phyloP scores from a whole-genome alignment of 805 yeast genomes.

The Pichia kluyveri region DNA sequence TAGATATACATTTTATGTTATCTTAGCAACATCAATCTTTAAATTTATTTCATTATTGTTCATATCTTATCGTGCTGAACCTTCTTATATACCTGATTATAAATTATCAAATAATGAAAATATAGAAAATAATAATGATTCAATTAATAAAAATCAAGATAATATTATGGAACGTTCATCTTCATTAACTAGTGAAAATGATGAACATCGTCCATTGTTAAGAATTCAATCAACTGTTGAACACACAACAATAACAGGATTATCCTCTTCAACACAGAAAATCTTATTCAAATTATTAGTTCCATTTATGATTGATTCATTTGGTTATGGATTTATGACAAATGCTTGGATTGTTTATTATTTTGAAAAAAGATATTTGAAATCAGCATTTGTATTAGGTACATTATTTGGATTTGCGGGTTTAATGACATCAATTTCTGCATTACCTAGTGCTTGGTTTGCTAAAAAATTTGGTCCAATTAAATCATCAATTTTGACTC shows the following conservation, averaged over 20 bases:
- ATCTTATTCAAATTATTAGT: conserved; percentile 40
- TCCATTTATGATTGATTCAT: conserved; percentile 75
- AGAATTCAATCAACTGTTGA: conserved; percentile 15
- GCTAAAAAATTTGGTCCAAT: conserved; percentile 71
- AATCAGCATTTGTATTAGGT: conserved; percentile 55
- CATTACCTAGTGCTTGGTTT: conserved; percentile 67
- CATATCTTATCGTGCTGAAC: conserved; percentile 47
- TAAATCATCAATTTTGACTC: conserved; percentile 62
- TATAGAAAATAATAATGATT: not conserved
- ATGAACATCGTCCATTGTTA: conserved; percentile 9
- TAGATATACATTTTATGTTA: conserved; percentile 45
- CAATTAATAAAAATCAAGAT: not conserved
- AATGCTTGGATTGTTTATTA: conserved; percentile 83
- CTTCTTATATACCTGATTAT: conserved; percentile 20
- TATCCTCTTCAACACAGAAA: conserved; percentile 35
- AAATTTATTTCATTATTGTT: conserved; percentile 44
- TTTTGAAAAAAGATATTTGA: conserved; percentile 47
- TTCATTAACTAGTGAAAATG: not conserved
- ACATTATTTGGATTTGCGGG: conserved; percentile 57
- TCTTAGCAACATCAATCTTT: conserved; percentile 42
- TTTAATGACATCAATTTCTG: conserved; percentile 54
- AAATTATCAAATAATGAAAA: conserved; percentile 6
- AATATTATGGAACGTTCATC: not conserved
- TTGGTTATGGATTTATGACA: conserved; percentile 86
- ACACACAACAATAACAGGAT: conserved; percentile 21